phyloP scores from a whole-genome alignment of 768 basidiomycete species.

The Macrolepiota dolichaula region DNA sequence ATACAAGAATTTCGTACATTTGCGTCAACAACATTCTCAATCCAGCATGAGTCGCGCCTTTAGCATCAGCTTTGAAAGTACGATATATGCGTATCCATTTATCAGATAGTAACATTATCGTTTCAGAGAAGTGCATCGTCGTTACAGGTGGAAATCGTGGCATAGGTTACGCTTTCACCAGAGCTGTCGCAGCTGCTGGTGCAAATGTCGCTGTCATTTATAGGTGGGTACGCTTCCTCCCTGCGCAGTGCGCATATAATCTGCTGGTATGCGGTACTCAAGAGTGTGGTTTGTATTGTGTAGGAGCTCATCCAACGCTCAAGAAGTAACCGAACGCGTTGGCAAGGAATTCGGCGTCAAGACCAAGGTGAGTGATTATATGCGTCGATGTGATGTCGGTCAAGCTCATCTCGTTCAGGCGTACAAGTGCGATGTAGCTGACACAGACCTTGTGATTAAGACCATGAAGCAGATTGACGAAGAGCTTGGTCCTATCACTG shows the following conservation, averaged over 20 bases:
- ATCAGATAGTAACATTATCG: neutral
- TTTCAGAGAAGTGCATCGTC: slow-evolving; percentile 42
- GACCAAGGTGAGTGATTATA: slow-evolving; percentile 39
- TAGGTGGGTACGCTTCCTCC: slow-evolving; percentile 28
- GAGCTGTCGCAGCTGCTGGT: slow-evolving; percentile 51
- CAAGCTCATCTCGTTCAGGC: slow-evolving; percentile 31
- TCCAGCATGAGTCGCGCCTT: neutral
- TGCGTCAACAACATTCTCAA: neutral
- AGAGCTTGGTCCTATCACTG: slow-evolving; percentile 46
- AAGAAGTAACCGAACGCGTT: slow-evolving; percentile 43
- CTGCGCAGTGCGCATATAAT: neutral
- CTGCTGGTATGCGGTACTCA: neutral
- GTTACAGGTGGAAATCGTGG: slow-evolving; percentile 64
- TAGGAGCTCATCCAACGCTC: slow-evolving; percentile 47
- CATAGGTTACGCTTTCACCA: slow-evolving; percentile 53
- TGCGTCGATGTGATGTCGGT: neutral
- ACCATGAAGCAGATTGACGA: slow-evolving; percentile 45
- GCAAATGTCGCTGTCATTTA: slow-evolving; percentile 63
- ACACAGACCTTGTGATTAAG: slow-evolving; percentile 37
- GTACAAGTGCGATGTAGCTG: slow-evolving; percentile 58
- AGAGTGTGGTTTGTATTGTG: neutral
- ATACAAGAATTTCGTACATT: neutral
- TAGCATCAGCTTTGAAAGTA: slow-evolving; percentile 1
- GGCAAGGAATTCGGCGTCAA: slow-evolving; percentile 41
- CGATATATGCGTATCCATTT: too few species aligned